phyloP scores from a whole-genome alignment of 148 eudicot genomes.

The Pharnaceum exiguum region DNA sequence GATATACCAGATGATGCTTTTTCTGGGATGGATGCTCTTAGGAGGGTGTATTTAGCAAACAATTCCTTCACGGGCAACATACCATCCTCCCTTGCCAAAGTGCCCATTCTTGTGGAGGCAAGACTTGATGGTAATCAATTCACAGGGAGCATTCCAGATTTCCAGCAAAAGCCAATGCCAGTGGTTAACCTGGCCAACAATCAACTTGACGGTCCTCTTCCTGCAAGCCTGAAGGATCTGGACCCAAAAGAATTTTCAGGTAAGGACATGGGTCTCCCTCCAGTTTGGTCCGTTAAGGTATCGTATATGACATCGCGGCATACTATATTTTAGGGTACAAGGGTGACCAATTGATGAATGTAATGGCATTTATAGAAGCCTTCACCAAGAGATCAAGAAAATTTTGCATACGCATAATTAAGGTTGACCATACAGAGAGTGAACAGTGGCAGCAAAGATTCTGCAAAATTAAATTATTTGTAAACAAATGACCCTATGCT shows the following conservation, averaged over 20 bases:
- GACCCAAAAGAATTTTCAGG: constrained; percentile 22
- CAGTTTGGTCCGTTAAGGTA: no score
- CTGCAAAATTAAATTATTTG: no score
- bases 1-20: constrained; percentile 62
- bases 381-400: no score
- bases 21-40: constrained; percentile 54
- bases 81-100: constrained; percentile 45
- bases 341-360: no score
- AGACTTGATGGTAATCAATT: constrained; percentile 65
- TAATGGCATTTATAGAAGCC: no score
- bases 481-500: no score
- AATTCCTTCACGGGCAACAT: constrained; percentile 58
- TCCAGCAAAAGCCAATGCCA: constrained; percentile 21
- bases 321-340: no score
- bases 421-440: no score
- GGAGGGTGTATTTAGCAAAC: constrained; percentile 52
- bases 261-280: no score
- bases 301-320: no score
- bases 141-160: constrained; percentile 48
- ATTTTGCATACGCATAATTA: no score
- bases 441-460: no score
- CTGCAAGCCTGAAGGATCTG: constrained; percentile 26
- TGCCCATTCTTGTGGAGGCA: constrained; percentile 52
- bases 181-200: constrained; percentile 56
- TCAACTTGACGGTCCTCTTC: constrained; percentile 66